Evolutionary conservation across 1,139 yeast genomes (phyloP).

Genomic region (Pichia sp.): DNA sequence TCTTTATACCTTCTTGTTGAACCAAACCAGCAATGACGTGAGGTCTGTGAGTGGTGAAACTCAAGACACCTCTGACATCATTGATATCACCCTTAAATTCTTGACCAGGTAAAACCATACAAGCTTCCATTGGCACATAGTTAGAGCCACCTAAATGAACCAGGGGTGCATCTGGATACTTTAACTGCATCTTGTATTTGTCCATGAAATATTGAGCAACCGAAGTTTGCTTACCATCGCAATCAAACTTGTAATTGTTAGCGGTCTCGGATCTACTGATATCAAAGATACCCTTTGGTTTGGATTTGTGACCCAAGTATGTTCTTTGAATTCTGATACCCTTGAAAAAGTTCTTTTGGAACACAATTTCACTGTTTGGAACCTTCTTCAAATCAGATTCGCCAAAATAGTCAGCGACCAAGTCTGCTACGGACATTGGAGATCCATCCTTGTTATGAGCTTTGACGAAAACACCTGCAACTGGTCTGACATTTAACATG

Average conservation of each 20-base stretch:
- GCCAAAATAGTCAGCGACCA: slow-evolving; percentile 18
- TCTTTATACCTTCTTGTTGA: slow-evolving; percentile 19
- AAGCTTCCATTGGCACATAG: slow-evolving; percentile 21
- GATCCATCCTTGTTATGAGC: slow-evolving; percentile 20
- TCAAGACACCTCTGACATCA: slow-evolving; percentile 20
- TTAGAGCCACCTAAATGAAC: slow-evolving; percentile 21
- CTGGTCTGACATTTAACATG: slow-evolving; percentile 19
- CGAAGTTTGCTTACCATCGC: slow-evolving; percentile 16
- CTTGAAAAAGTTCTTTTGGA: slow-evolving; percentile 17
- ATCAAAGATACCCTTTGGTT: slow-evolving; percentile 20
- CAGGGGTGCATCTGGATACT: slow-evolving; percentile 19
- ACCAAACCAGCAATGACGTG: slow-evolving; percentile 21
- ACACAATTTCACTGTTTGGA: slow-evolving; percentile 9
- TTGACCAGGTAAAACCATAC: slow-evolving; percentile 21
- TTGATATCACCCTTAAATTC: slow-evolving; percentile 20
- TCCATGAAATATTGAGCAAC: slow-evolving; percentile 16
- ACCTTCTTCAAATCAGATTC: slow-evolving; percentile 13
- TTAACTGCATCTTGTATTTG: slow-evolving; percentile 15
- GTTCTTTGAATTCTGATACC: slow-evolving; percentile 18
- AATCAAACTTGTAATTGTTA: slow-evolving; percentile 16
- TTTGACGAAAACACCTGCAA: slow-evolving; percentile 19
- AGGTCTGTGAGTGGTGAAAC: slow-evolving; percentile 22
- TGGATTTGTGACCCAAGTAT: slow-evolving; percentile 17
- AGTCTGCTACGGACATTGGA: slow-evolving; percentile 21
- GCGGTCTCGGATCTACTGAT: slow-evolving; percentile 16